Percentiles rank a stretch among this genome's conserved stretches.
These are phyloP conservation scores for Candida xiaguanensis DNA, from an alignment of 805 yeast species.

Conservation along the genomic window DNA sequence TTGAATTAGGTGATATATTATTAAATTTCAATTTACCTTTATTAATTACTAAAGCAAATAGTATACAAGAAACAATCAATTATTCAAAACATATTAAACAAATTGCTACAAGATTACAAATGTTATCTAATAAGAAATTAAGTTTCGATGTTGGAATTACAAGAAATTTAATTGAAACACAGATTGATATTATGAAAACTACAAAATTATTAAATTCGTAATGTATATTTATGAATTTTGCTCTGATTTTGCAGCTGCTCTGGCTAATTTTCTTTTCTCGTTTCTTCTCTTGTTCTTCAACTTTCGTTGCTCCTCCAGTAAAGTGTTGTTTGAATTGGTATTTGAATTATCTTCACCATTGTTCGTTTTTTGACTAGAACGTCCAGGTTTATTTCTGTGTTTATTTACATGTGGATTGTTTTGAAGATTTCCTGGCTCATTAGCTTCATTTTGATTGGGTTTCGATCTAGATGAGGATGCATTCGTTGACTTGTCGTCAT, in stretches of 20 bases:
- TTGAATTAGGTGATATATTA: conserved; percentile 17
- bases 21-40: conserved; percentile 2
- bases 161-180: background rate
- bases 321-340: too few species aligned
- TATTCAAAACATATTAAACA: background rate
- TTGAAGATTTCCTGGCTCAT: too few species aligned
- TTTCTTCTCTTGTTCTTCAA: too few species aligned
- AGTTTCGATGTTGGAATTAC: background rate
- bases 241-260: background rate
- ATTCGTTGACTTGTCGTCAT: too few species aligned
- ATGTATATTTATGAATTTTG: background rate
- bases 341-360: background rate
- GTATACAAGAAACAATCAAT: background rate
- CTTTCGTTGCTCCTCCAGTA: too few species aligned
- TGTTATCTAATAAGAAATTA: background rate
- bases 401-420: too few species aligned
- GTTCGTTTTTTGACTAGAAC: background rate
- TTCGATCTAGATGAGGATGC: too few species aligned
- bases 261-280: background rate
- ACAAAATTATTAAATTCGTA: background rate
- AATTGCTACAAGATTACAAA: background rate
- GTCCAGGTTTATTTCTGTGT: conserved; percentile 1
- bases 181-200: background rate
- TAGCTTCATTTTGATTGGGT: too few species aligned
- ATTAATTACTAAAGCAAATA: background rate